These are phyloP conservation scores for Ganoderma sinense DNA, from an alignment of 1,284 basidiomycete species.

Conservation along the genomic window DNA sequence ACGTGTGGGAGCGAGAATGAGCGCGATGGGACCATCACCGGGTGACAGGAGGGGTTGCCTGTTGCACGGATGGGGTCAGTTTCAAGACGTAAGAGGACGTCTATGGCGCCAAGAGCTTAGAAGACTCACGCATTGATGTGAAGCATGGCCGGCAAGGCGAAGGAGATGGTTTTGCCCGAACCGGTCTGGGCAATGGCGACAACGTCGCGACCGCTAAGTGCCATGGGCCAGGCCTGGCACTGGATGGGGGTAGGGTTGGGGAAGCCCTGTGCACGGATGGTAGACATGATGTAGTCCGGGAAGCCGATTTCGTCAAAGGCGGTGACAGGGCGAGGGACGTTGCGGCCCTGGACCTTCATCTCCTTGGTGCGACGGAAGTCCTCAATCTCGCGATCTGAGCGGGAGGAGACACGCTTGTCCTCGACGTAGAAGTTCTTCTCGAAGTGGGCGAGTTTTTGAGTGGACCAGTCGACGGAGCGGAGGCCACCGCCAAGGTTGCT, in stretches of 20 bases:
- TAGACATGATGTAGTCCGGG: conserved; percentile 94
- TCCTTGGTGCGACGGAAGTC: conserved; percentile 89
- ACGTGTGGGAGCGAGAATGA: conserved; percentile 97
- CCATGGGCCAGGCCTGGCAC: conserved; percentile 99
- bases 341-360: conserved; percentile 92
- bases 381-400: conserved; percentile 87
- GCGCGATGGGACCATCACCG: conserved; percentile 96
- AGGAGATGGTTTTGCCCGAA: conserved; percentile 97
- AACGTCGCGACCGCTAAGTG: conserved; percentile 91
- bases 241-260: conserved; percentile 92
- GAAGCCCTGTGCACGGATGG: conserved; percentile 96
- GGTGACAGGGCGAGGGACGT: conserved; percentile 90
- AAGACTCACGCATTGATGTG: conserved; percentile 94
- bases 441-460: conserved; percentile 79
- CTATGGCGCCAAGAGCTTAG: not conserved
- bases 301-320: conserved; percentile 96
- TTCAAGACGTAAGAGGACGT: conserved; percentile 16
- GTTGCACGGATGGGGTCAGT: conserved; percentile 16
- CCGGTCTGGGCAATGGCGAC: conserved; percentile 98
- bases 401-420: conserved; percentile 84
- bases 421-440: conserved; percentile 99
- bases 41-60: conserved; percentile 93
- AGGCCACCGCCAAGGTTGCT: conserved; percentile 85
- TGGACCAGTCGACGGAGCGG: conserved; percentile 86
- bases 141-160: conserved; percentile 98